These are phyloP conservation scores for Leishmania tropica DNA, from an alignment of 208 protist species.

Conservation along the genomic window DNA sequence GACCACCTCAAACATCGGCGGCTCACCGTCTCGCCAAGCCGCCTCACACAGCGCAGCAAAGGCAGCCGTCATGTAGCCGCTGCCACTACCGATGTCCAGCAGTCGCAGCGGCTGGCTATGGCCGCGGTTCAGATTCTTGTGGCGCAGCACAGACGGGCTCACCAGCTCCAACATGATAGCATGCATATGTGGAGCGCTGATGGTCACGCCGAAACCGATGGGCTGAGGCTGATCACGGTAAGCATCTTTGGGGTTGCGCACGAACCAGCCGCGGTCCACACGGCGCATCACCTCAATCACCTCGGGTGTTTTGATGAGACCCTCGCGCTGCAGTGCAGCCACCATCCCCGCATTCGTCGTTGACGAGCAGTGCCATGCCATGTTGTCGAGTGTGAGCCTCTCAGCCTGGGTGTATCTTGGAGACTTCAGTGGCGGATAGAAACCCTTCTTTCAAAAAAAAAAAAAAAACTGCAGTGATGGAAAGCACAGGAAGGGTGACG, in stretches of 20 bases:
- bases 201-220: slow-evolving; percentile 86
- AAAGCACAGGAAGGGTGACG: not conserved
- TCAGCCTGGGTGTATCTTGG: not conserved
- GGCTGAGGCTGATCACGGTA: slow-evolving; percentile 78
- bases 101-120: slow-evolving; percentile 34
- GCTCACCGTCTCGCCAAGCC: slow-evolving; percentile 13
- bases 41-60: slow-evolving; percentile 62
- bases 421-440: not conserved
- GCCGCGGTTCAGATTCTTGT: slow-evolving; percentile 5
- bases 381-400: slow-evolving; percentile 8
- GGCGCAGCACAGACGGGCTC: slow-evolving; percentile 41
- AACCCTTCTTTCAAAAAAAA: not conserved
- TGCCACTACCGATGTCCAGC: slow-evolving; percentile 89
- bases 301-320: slow-evolving; percentile 49
- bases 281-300: slow-evolving; percentile 64
- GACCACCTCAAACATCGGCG: slow-evolving; percentile 45
- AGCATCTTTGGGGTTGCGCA: slow-evolving; percentile 33
- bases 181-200: slow-evolving; percentile 93
- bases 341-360: slow-evolving; percentile 74
- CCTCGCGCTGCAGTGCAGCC: slow-evolving; percentile 44
- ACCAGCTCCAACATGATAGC: slow-evolving; percentile 87
- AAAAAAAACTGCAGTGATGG: slow-evolving; percentile 3
- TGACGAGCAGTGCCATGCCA: slow-evolving; percentile 84
- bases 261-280: slow-evolving; percentile 84
- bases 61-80: slow-evolving; percentile 87